Percentiles rank a stretch among this genome's conserved stretches.
These are phyloP conservation scores for Aspergillus bombycis DNA, from an alignment of 2,329 filamentous ascomycete species.

Conservation along the genomic window DNA sequence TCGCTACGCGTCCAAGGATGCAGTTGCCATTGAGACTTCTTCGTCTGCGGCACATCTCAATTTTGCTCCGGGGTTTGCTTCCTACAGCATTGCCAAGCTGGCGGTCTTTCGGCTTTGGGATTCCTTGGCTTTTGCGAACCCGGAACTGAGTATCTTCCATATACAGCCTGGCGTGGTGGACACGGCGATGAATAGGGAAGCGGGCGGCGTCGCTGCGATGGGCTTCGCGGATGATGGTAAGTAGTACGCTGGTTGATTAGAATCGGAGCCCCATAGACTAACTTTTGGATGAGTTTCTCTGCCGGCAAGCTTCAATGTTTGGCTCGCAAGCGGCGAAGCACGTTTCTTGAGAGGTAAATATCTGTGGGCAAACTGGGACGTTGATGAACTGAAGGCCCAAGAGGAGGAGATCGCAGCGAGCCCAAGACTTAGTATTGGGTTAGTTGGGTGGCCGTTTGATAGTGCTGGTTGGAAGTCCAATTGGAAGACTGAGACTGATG, in stretches of 20 bases:
- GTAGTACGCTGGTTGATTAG: background rate
- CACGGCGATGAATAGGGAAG: constrained; percentile 24
- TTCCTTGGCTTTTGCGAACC: constrained; percentile 18
- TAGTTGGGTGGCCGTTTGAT: background rate
- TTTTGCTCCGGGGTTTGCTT: constrained; percentile 16
- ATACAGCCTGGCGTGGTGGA: constrained; percentile 21
- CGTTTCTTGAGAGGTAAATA: constrained; percentile 43
- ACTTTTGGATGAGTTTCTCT: constrained; percentile 19
- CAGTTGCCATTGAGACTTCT: constrained; percentile 12
- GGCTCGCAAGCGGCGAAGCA: constrained; percentile 43
- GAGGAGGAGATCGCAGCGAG: constrained; percentile 19
- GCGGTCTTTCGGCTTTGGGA: constrained; percentile 17
- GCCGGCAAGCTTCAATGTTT: constrained; percentile 36
- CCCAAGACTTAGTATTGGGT: background rate
- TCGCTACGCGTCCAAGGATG: constrained; percentile 11
- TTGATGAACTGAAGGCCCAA: constrained; percentile 38
- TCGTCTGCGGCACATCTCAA: constrained; percentile 15
- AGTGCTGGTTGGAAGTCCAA: background rate
- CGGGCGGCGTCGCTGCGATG: constrained; percentile 12
- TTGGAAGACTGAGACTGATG: background rate
- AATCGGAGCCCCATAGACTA: too few species aligned
- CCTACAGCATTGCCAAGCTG: constrained; percentile 20
- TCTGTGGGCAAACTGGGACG: constrained; percentile 44
- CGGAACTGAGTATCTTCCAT: constrained; percentile 21
- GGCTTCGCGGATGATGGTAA: constrained; percentile 18